These are phyloP conservation scores for Coniochaeta pulveracea DNA, from an alignment of 2,329 filamentous ascomycete genomes.

Conservation along the genomic window DNA sequence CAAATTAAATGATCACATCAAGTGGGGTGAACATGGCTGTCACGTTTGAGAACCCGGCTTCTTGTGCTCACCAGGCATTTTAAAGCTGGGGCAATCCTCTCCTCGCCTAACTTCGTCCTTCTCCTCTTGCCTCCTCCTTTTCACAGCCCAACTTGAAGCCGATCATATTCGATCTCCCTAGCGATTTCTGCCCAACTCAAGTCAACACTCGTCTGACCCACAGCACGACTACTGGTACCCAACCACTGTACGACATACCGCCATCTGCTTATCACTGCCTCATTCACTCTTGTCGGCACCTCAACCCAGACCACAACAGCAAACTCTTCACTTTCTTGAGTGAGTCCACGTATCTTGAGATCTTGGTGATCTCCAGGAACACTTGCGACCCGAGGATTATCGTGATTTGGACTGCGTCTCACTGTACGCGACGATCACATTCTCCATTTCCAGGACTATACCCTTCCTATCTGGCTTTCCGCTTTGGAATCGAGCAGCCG, in stretches of 20 bases:
- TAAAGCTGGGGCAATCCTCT: slow-evolving; percentile 40
- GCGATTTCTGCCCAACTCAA: slow-evolving; percentile 24
- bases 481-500: slow-evolving; percentile 10
- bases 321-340: slow-evolving; percentile 1
- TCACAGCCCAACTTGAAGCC: slow-evolving; percentile 21
- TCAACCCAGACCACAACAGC: too few relatives aligned
- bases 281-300: neutral
- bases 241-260: slow-evolving; percentile 2
- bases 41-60: slow-evolving; percentile 1
- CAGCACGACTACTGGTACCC: neutral
- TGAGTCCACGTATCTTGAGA: slow-evolving; percentile 1
- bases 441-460: too few relatives aligned
- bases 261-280: slow-evolving; percentile 4
- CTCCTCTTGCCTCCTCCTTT: slow-evolving; percentile 16
- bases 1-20: slow-evolving; percentile 4
- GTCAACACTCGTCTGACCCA: neutral
- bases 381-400: slow-evolving; percentile 1
- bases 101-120: slow-evolving; percentile 24
- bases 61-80: slow-evolving; percentile 13
- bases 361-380: slow-evolving; percentile 4
- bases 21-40: slow-evolving; percentile 1
- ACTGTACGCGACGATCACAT: too few relatives aligned
- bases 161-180: slow-evolving; percentile 12
- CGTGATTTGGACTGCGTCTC: slow-evolving; percentile 1
- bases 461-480: too few relatives aligned